Conservation (phyloP, 768 basidiomycete genomes). For the Hortiboletus campestris region DNA sequence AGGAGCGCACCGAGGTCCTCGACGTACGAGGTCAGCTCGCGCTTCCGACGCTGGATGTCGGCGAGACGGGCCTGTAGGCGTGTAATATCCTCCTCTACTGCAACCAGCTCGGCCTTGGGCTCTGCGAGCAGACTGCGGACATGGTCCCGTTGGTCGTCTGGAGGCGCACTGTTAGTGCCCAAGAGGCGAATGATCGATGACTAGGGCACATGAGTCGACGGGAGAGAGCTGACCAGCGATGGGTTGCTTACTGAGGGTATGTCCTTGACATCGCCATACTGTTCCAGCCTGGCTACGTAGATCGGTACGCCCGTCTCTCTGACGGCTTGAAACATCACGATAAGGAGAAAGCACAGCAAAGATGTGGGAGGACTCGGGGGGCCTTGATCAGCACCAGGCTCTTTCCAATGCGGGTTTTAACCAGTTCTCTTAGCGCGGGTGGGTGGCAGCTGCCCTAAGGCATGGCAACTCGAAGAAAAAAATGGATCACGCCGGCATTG, state of each 20-base stretch:
- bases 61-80: conserved; percentile 31
- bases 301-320: conserved; percentile 26
- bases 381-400: neutral
- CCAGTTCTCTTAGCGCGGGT: neutral
- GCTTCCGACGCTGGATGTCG: conserved; percentile 28
- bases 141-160: conserved; percentile 29
- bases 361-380: neutral
- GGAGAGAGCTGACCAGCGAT: neutral
- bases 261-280: conserved; percentile 31
- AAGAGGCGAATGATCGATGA: conserved; percentile 32
- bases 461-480: conserved; percentile 8
- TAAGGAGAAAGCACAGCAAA: neutral
- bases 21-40: conserved; percentile 28
- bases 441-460: conserved; percentile 10
- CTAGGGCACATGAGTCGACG: conserved; percentile 14
- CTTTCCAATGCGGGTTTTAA: conserved; percentile 12
- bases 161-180: conserved; percentile 26
- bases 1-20: conserved; percentile 34
- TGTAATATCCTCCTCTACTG: conserved; percentile 26
- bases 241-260: conserved; percentile 24
- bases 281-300: conserved; percentile 26
- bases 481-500: conserved; percentile 13
- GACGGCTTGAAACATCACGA: conserved; percentile 12
- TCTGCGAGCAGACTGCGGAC: conserved; percentile 24
- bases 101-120: conserved; percentile 27